Evolutionary conservation across 2,329 filamentous ascomycete genomes (phyloP).

Genomic region (Fusarium fujikuroi): DNA sequence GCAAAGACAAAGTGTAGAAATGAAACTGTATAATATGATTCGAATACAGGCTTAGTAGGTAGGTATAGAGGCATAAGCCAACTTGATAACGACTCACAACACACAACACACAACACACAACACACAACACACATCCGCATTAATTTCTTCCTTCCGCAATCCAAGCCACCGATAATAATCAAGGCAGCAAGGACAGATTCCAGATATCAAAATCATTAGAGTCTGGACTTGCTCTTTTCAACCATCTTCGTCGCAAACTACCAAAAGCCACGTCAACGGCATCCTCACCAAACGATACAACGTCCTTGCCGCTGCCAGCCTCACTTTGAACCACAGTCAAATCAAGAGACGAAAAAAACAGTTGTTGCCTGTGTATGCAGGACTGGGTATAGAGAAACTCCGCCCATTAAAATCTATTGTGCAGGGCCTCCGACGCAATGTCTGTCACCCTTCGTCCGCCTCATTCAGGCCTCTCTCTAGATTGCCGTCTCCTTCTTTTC

Average conservation of each 20-base stretch:
- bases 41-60: not conserved
- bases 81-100: not conserved
- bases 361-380: slow-evolving; percentile 18
- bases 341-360: slow-evolving; percentile 3
- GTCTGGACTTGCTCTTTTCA: slow-evolving; percentile 14
- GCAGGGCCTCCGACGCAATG: not conserved
- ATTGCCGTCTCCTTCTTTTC: slow-evolving; percentile 39
- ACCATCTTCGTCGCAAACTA: slow-evolving; percentile 17
- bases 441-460: slow-evolving; percentile 29
- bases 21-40: not conserved
- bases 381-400: slow-evolving; percentile 27
- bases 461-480: slow-evolving; percentile 30
- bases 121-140: slow-evolving; percentile 1
- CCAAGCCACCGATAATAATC: not conserved
- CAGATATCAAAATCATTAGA: not conserved
- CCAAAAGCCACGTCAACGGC: slow-evolving; percentile 16
- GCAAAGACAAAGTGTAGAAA: not conserved
- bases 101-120: not conserved
- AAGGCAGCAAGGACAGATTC: not conserved
- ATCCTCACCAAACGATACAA: not conserved
- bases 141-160: slow-evolving; percentile 6
- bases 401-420: slow-evolving; percentile 6
- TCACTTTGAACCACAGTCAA: slow-evolving; percentile 16
- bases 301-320: slow-evolving; percentile 24
- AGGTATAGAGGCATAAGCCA: slow-evolving; percentile 5